Evolutionary conservation across 106 monocot genomes (phyloP).

Genomic region (Phalaenopsis aphrodite): DNA sequence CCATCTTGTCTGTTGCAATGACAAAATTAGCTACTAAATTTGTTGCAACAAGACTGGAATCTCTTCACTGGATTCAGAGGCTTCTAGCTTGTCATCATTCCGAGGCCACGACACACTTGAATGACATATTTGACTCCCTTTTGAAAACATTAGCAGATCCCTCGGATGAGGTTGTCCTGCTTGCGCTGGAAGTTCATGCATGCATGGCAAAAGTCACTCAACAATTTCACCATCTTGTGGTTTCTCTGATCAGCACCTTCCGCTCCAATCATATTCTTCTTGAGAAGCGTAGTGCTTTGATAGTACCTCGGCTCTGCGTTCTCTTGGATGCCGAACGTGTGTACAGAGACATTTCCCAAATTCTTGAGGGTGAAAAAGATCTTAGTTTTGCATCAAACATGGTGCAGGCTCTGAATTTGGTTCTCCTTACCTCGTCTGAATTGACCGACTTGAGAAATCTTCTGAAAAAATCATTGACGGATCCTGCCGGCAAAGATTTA

Average conservation of each 20-base stretch:
- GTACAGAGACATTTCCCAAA: slow-evolving; percentile 73
- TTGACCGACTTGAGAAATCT: slow-evolving; percentile 61
- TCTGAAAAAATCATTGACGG: slow-evolving; percentile 60
- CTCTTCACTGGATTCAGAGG: slow-evolving; percentile 73
- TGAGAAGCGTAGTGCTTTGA: slow-evolving; percentile 75
- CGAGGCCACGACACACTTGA: slow-evolving; percentile 27
- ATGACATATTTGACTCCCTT: too few relatives aligned
- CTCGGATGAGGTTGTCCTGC: slow-evolving; percentile 16
- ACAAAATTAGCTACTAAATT: slow-evolving; percentile 82
- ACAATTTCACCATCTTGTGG: slow-evolving; percentile 21
- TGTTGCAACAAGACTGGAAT: slow-evolving; percentile 87
- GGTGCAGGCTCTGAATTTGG: slow-evolving; percentile 97
- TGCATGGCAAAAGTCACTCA: slow-evolving; percentile 28
- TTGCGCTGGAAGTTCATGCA: slow-evolving; percentile 26
- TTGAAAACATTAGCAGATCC: too few relatives aligned
- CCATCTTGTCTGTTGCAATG: slow-evolving; percentile 73
- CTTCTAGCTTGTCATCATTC: slow-evolving; percentile 50
- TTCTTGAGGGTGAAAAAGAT: slow-evolving; percentile 76
- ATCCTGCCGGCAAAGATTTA: slow-evolving; percentile 67
- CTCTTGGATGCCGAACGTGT: slow-evolving; percentile 82
- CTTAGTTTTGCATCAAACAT: slow-evolving; percentile 77
- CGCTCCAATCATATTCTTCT: slow-evolving; percentile 17
- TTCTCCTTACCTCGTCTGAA: slow-evolving; percentile 91
- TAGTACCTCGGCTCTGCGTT: slow-evolving; percentile 81
- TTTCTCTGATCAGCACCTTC: slow-evolving; percentile 18